Base-by-base conservation (phyloP, 2,329 filamentous ascomycete species). In the Penicillium paneum region DNA sequence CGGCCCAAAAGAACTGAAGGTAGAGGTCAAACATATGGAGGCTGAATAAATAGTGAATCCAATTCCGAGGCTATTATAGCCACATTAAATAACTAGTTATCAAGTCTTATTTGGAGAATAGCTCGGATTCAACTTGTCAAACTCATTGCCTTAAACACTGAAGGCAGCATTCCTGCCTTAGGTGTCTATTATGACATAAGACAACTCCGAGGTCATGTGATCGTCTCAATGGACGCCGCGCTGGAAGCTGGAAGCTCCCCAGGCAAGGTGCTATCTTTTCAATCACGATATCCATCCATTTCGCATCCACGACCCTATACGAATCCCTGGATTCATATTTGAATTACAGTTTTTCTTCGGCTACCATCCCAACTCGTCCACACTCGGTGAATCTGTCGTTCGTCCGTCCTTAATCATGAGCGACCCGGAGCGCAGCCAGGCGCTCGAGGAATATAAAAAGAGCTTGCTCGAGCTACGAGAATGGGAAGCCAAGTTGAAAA, bases 401-500 rank as follows among this genome's bases (percentile, higher is more conserved):
- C 52, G 52, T 40, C 47, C 51, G 52, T 49, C 47, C 42, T 55
- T 55, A 64, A 68, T 58, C 59, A 75, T 75, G 73, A 71, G 59
- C 60, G 80, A 84, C 64, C 78, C 80, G 53, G 81, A 84, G 72
- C 77, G 82, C 67, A 73, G 87, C 66, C 82, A 87, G 72, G 89
- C 89, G 70, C 85, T 93, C 68, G 81, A 86, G 70, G 84, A 87
- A 56, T 93, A 91, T 80, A 90, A 90, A 73, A 78, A 81, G 58
- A 91, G 90, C 79, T 83, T 93, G 67, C 83, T 97, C 69, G 93
- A 99, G 76, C 96, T 95, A 67, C 86, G 95, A 76, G 94, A 99
- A 82, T 97, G 91, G 91, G 95, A 99, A 77, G 88, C 93, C 49
- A 99, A 97, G 82, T 84, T 99, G 58, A 99, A 97, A 81, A 85